Evolutionary conservation across 179 eudicot species (phyloP).

Genomic region (Silene vulgaris): DNA sequence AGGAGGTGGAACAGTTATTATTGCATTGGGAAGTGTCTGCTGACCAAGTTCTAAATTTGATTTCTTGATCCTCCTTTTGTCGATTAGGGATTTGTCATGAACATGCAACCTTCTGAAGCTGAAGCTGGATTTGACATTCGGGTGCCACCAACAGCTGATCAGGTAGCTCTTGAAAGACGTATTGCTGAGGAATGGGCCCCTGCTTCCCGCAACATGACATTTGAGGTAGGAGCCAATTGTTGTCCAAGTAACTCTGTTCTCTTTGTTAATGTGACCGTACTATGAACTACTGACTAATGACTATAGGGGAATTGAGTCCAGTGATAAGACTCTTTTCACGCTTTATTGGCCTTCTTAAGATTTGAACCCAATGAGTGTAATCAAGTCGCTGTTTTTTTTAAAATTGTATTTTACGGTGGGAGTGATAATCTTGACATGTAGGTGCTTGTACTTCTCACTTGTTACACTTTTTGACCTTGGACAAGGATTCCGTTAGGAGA

Average conservation of each 20-base stretch:
- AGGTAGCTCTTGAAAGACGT: slow-evolving; percentile 55
- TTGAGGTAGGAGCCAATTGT: slow-evolving; percentile 46
- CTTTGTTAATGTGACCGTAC: background rate
- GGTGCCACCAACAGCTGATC: slow-evolving; percentile 80
- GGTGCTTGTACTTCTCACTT: background rate
- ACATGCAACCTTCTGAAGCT: slow-evolving; percentile 95
- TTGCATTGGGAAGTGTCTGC: background rate
- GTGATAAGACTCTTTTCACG: background rate
- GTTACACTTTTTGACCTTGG: background rate
- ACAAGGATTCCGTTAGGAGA: background rate
- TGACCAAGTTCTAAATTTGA: background rate
- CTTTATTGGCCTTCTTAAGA: background rate
- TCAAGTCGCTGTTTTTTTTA: background rate
- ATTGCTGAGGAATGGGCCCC: slow-evolving; percentile 97
- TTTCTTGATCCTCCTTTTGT: background rate
- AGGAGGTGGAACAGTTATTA: background rate
- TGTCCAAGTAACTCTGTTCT: slow-evolving; percentile 2
- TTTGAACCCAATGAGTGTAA: background rate
- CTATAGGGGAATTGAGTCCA: background rate
- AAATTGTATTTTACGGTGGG: background rate
- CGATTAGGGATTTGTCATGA: slow-evolving; percentile 86
- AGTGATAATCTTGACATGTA: background rate
- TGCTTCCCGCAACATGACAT: slow-evolving; percentile 79
- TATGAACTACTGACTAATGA: background rate
- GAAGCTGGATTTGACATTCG: slow-evolving; percentile 91